Percentiles rank a stretch among this genome's conserved stretches.
Evolutionary conservation across 2,329 filamentous ascomycete species (phyloP).

Genomic region (Ascochyta koolunga): DNA sequence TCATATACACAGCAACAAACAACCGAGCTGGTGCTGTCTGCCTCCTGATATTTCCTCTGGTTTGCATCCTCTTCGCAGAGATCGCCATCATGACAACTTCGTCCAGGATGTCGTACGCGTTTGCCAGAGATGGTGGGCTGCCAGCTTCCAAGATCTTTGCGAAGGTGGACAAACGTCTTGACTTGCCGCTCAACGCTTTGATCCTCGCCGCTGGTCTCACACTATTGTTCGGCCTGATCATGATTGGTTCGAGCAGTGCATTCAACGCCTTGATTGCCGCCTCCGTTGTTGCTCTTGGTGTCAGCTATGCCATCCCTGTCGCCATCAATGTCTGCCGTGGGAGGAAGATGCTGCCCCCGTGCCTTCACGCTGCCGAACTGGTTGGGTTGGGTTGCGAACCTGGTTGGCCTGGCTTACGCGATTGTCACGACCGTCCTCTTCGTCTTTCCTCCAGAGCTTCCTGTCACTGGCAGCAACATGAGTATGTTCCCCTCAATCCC

Average conservation of each 20-base stretch:
- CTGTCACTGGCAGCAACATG: constrained; percentile 71
- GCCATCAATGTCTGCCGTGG: constrained; percentile 71
- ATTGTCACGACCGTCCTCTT: constrained; percentile 76
- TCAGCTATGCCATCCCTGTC: constrained; percentile 77
- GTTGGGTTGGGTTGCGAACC: constrained; percentile 66
- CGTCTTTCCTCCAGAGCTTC: constrained; percentile 72
- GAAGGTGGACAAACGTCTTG: constrained; percentile 64
- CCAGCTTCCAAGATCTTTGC: constrained; percentile 66
- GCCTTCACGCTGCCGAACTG: constrained; percentile 62
- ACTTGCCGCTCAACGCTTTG: constrained; percentile 71
- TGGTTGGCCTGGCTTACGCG: constrained; percentile 67
- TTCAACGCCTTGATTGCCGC: constrained; percentile 75
- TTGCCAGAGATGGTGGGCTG: constrained; percentile 70
- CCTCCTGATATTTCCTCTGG: constrained; percentile 69
- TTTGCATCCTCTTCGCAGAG: constrained; percentile 69
- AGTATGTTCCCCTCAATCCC: constrained; percentile 52
- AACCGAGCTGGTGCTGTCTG: constrained; percentile 67
- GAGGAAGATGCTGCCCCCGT: constrained; percentile 67
- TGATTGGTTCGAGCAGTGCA: constrained; percentile 69
- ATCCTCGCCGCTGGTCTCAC: constrained; percentile 66
- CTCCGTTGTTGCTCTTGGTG: constrained; percentile 72
- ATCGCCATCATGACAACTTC: constrained; percentile 70
- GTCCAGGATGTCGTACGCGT: constrained; percentile 70
- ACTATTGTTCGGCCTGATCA: constrained; percentile 72
- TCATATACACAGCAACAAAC: constrained; percentile 66